Evolutionary conservation across 768 basidiomycete species (phyloP), one percentile per base, ranked within the genome.

Genomic region (Lepiota brunneoincarnata): DNA sequence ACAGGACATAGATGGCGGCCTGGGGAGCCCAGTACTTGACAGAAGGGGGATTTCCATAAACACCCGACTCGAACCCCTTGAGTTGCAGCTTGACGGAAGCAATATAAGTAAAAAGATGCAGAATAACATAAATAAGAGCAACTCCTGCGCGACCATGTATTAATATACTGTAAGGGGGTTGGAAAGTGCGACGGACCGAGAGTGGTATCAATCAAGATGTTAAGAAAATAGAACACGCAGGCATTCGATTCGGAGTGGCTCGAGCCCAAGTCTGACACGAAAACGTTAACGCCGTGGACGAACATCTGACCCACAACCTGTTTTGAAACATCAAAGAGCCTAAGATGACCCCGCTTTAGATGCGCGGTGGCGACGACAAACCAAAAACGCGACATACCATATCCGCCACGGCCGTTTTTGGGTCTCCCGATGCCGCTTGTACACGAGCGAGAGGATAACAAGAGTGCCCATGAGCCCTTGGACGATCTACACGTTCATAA

Each of bases 241-340:
- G 96, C 93, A 67, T 98, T 97, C 37, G 83, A 80, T 14, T 81
- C 77, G 0, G 80, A 80, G 53, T 82, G 76, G 38, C 82, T 72
- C 1, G 93, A 92, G 21, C 87, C 83, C 28, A 92, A 60, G 61
- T 83, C 83, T 23, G 93, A 93, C 46, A 92, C 82, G 34, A 93
- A 71, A 18, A 93, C 79, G 65, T 94, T 94, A 39, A 82, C 73
- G 2, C 79, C 80, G 64, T 94, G 91, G 3, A 93, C 83, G 62
- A 90, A 87, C 74, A 87, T 76, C 63, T 91, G 88, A 42, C 91
- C 96, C 12, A 89, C 78, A 50, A 97, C 73, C 74, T 98, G 95
- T 68, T 97, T 97, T 2, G 86, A 87, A 4, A 97, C 89, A 63
- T 97, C 94, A 67, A 91, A 93, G n/a, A 89, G 65, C 93, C 91